Evolutionary conservation across 2,329 filamentous ascomycete species (phyloP), one percentile per base, ranked within the genome.

Genomic region (Diaporthe citri): DNA sequence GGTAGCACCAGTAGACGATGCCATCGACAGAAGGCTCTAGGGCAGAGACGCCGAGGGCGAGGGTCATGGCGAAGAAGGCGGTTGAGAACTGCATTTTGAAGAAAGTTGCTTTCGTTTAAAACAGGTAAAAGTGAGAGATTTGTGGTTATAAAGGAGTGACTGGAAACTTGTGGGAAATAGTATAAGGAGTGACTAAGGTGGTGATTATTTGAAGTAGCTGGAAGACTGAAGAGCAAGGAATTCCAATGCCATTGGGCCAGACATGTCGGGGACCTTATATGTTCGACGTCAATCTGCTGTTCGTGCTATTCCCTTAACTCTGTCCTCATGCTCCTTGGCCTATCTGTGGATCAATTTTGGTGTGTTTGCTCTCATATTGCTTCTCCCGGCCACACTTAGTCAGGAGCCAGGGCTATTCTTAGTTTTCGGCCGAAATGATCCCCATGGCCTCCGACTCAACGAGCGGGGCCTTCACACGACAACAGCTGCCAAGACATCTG

Each of bases 381-480:
- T 59, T 7, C 4, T 25, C 52, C 28, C 7, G 20, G 15, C 25
- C 17, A 22, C 17, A 59, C 56, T 59, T 59, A 59, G 56, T 59
- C 56, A 59, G 56, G 39, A 9, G 34, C 34, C 22, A 59, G 34
- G 10, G 56, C 34, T 59, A 59, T 59, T 59, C 34, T 59, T 39
- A 25, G 56, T 59, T 59, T 41, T 59, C 56, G 56, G 56, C 56
- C 56, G 56, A 59, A 59, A 59, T 59, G 56, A 59, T 41, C 56
- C 17, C 56, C 56, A 59, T 59, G 22, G 34, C 56, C 10, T 39
- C 56, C 56, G 34, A 59, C 56, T 59, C 56, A 17, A 59, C 34
- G 13, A 59, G 56, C 34, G 34, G 56, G 56, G 56, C 22, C 34
- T 25, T 17, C 2, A 13, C 13, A 31, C 3, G 22, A 12, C 8